Base-by-base conservation (phyloP, 2,329 filamentous ascomycete species). In the Cladophialophora psammophila region DNA sequence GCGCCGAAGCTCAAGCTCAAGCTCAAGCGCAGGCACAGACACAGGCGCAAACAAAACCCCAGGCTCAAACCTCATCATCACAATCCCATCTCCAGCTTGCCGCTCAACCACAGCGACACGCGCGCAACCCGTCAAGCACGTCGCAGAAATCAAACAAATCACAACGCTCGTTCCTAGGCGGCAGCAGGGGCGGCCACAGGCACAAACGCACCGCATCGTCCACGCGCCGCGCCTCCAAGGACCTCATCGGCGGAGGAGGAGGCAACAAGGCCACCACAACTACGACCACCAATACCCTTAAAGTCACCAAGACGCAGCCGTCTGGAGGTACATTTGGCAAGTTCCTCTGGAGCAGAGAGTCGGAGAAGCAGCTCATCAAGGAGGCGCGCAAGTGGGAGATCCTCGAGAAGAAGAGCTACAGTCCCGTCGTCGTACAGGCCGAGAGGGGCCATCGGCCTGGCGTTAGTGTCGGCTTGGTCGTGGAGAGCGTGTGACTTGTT, bases 371-470 rank as follows among this genome's bases (percentile, higher is more conserved):
- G 55, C 67, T 64, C 36, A 60, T 63, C 40, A 63, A 63, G 59
- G 68, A 68, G 45, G 65, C 65, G 45, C 53, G 54, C 2, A 69
- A 69, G 64, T 69, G 67, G 68, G 68, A 70, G 57, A 68, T 70
- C 31, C 64, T 70, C 13, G 68, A 70, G 54, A 68, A 68, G 54
- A 70, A 70, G 57, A 64, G 63, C 35, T 70, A 70, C 55, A 64
- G 63, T 32, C 71, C 71, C 0, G 57, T 72, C 9, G 69, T 72
- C 20, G 67, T 71, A 38, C 69, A 67, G 50, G 69, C 70, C 5
- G 54, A 63, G n/a, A 18, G 52, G 10, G 63, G 69, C 6, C 71
- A 72, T 61, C 67, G 68, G 40, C 71, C 69, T 26, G 71, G 71
- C 0, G 32, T 70, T 38, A 71, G 69, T 63, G 64, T 70, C 34